Conservation (phyloP, 805 yeast species). For the Wickerhamomyces subpelliculosus region DNA sequence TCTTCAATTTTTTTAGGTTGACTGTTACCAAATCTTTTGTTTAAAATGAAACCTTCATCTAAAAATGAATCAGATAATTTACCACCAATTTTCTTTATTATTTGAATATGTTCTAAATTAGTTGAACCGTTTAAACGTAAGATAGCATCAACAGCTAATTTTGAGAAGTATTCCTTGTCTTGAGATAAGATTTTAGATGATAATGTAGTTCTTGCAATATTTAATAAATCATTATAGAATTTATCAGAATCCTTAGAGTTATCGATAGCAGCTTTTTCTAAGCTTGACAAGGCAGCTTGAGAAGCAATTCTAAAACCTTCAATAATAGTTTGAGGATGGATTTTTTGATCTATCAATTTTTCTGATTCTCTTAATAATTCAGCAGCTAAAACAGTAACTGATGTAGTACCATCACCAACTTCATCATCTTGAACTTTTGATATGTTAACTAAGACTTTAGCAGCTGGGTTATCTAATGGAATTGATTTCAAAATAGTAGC, state of each 20-base stretch:
- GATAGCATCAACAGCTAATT: constrained; percentile 91
- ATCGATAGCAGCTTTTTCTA: constrained; percentile 72
- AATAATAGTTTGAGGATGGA: constrained; percentile 96
- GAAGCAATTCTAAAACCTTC: constrained; percentile 92
- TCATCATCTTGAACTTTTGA: constrained; percentile 97
- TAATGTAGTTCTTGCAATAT: constrained; percentile 88
- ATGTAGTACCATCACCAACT: constrained; percentile 98
- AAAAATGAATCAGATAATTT: constrained; percentile 84
- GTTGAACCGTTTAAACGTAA: constrained; percentile 83
- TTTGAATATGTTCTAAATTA: constrained; percentile 87
- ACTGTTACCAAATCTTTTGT: constrained; percentile 87
- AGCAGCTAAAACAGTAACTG: constrained; percentile 87
- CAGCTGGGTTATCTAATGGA: constrained; percentile 96
- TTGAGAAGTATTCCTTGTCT: constrained; percentile 84
- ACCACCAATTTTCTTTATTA: constrained; percentile 92
- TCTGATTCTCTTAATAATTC: constrained; percentile 94
- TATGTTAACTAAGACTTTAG: constrained; percentile 89
- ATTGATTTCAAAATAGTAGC: constrained; percentile 93
- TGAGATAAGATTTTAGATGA: constrained; percentile 93
- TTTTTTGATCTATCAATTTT: constrained; percentile 81
- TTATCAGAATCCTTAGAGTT: constrained; percentile 66
- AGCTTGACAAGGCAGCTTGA: constrained; percentile 74
- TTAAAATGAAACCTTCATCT: constrained; percentile 92
- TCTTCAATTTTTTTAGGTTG: constrained; percentile 83
- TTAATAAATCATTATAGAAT: constrained; percentile 65